Evolutionary conservation across 345 rosid species (phyloP).

Genomic region (Luvunga scandens): DNA sequence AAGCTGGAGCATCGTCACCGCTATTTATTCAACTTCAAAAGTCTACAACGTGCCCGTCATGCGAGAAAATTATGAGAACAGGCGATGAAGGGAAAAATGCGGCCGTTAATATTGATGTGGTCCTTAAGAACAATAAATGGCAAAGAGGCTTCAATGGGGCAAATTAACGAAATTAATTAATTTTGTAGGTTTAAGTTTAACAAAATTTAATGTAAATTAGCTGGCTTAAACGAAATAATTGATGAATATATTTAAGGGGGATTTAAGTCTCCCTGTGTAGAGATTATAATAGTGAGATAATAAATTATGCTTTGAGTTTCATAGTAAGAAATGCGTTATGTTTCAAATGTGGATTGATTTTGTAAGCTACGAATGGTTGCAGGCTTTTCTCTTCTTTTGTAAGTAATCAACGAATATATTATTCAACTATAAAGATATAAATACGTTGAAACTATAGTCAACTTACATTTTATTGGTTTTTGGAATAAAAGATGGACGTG

Average conservation of each 20-base stretch:
- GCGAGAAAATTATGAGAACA: conserved; percentile 12
- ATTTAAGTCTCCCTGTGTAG: background rate
- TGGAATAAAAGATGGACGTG: background rate
- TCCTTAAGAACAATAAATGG: background rate
- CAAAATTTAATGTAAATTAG: background rate
- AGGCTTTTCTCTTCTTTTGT: too few relatives aligned
- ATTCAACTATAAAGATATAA: background rate
- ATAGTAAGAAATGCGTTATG: background rate
- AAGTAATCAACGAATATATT: too few relatives aligned
- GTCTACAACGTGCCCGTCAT: conserved; percentile 23
- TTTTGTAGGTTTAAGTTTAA: background rate
- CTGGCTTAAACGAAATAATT: background rate
- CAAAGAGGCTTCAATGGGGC: background rate
- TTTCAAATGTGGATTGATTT: too few relatives aligned
- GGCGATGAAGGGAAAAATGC: background rate
- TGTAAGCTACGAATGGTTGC: too few relatives aligned
- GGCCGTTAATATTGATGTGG: conserved; percentile 3
- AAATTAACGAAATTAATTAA: background rate
- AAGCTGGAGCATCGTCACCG: background rate
- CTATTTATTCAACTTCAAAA: background rate
- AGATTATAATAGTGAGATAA: background rate
- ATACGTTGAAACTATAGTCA: background rate
- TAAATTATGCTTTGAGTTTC: background rate
- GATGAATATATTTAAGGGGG: background rate
- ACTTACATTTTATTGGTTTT: background rate